phyloP scores from a whole-genome alignment of 2,329 filamentous ascomycete genomes.

The Aureobasidium sp. region DNA sequence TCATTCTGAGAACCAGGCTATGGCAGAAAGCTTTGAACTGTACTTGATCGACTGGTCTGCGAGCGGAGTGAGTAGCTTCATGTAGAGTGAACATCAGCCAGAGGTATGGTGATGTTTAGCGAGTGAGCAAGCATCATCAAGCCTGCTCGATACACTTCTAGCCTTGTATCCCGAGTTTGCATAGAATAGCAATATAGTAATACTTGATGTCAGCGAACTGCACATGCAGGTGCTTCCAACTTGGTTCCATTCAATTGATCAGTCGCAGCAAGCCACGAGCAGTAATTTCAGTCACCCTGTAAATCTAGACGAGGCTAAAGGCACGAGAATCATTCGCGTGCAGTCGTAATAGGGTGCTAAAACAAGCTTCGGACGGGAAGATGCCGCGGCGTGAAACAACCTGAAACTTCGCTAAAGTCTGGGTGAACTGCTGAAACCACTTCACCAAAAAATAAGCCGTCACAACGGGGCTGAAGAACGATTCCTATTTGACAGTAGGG shows the following conservation, averaged over 20 bases:
- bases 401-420: constrained; percentile 4
- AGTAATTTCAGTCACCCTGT: not conserved
- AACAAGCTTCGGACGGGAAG: constrained; percentile 3
- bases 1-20: constrained; percentile 47
- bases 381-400: not conserved
- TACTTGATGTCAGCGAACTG: not conserved
- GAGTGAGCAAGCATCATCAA: not conserved
- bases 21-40: constrained; percentile 52
- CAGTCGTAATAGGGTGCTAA: not conserved
- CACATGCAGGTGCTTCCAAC: not conserved
- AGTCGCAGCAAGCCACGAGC: not conserved
- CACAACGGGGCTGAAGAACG: not conserved
- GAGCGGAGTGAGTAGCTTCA: constrained; percentile 17
- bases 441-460: not conserved
- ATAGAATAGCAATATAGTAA: too few relatives aligned
- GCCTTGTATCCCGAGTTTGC: not conserved
- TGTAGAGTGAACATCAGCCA: not conserved
- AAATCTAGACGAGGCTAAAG: not conserved
- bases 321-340: not conserved
- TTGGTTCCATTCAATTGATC: not conserved
- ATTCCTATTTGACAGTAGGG: not conserved
- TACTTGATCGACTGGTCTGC: constrained; percentile 38
- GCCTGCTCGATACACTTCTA: not conserved
- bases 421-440: not conserved
- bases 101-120: not conserved